Evolutionary conservation across 2,329 filamentous ascomycete species (phyloP).

Genomic region (Zasmidium cellare): DNA sequence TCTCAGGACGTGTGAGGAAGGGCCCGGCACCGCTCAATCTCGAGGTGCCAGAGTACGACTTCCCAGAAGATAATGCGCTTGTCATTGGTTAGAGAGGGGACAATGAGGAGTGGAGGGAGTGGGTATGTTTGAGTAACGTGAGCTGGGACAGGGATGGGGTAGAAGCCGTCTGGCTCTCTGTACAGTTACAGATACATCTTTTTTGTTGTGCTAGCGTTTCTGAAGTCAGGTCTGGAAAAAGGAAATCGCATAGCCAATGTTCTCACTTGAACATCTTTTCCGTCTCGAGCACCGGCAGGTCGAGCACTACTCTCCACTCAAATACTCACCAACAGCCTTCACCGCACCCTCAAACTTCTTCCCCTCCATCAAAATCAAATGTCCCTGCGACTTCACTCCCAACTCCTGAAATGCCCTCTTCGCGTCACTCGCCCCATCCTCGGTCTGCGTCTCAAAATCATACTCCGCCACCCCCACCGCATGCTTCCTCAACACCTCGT

Average conservation of each 20-base stretch:
- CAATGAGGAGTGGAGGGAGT: neutral
- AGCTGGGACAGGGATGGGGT: constrained; percentile 1
- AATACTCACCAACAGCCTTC: constrained; percentile 72
- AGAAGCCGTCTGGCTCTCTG: constrained; percentile 7
- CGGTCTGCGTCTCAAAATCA: constrained; percentile 74
- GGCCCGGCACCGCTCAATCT: constrained; percentile 96
- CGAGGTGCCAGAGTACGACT: constrained; percentile 89
- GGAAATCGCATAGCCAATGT: neutral
- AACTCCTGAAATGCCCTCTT: constrained; percentile 93
- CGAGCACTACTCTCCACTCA: constrained; percentile 41
- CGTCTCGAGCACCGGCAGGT: constrained; percentile 8
- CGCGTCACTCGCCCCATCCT: constrained; percentile 80
- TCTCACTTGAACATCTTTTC: neutral
- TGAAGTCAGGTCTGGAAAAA: constrained; percentile 10
- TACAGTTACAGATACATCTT: constrained; percentile 17
- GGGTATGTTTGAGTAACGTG: neutral
- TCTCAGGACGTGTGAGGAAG: constrained; percentile 96
- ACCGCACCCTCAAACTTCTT: constrained; percentile 73
- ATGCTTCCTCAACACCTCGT: constrained; percentile 81
- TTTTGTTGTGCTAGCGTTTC: constrained; percentile 6
- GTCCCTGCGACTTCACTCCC: constrained; percentile 80
- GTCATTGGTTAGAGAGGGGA: constrained; percentile 76
- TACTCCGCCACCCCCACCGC: constrained; percentile 70
- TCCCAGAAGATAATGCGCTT: constrained; percentile 84
- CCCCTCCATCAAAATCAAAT: constrained; percentile 83